Evolutionary conservation across 208 protist genomes (phyloP).

Genomic region (Crithidia acanthocephali): DNA sequence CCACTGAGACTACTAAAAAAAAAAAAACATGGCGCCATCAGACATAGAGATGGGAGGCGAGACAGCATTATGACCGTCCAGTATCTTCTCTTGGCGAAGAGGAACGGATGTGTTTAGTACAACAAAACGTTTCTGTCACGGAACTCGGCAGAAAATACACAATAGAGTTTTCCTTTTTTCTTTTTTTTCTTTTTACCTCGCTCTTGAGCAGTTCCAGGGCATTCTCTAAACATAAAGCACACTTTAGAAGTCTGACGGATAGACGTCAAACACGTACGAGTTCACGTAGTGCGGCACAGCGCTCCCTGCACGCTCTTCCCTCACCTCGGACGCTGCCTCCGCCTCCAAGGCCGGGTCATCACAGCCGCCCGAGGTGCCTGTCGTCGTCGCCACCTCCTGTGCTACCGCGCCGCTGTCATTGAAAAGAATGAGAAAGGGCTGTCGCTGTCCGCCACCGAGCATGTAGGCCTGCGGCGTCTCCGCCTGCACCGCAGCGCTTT

Average conservation of each 20-base stretch:
- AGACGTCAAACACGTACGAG: slow-evolving; percentile 16
- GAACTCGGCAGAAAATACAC: too few relatives aligned
- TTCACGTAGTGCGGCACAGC: slow-evolving; percentile 14
- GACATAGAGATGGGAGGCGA: not conserved
- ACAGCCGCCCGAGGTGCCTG: not conserved
- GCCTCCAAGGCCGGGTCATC: not conserved
- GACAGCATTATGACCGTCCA: too few relatives aligned
- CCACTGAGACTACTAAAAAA: not conserved
- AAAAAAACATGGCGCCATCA: not conserved
- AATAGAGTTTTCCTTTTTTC: too few relatives aligned
- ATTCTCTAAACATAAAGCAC: too few relatives aligned
- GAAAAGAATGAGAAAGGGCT: slow-evolving; percentile 17
- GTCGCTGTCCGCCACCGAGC: slow-evolving; percentile 1
- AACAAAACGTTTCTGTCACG: too few relatives aligned
- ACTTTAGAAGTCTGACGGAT: slow-evolving; percentile 4
- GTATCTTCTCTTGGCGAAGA: too few relatives aligned
- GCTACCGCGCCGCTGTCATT: slow-evolving; percentile 11
- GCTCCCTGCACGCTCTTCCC: not conserved
- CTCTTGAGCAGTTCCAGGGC: too few relatives aligned
- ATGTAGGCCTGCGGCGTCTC: not conserved
- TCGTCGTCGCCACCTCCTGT: not conserved
- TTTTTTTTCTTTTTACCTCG: too few relatives aligned
- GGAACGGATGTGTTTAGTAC: too few relatives aligned
- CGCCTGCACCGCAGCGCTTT: not conserved
- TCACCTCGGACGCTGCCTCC: not conserved